A percentile compares a stretch with the other conserved stretches of the same genome.
Evolutionary conservation across 345 rosid species (phyloP).

Genomic region (Bruguiera gymnorhiza): DNA sequence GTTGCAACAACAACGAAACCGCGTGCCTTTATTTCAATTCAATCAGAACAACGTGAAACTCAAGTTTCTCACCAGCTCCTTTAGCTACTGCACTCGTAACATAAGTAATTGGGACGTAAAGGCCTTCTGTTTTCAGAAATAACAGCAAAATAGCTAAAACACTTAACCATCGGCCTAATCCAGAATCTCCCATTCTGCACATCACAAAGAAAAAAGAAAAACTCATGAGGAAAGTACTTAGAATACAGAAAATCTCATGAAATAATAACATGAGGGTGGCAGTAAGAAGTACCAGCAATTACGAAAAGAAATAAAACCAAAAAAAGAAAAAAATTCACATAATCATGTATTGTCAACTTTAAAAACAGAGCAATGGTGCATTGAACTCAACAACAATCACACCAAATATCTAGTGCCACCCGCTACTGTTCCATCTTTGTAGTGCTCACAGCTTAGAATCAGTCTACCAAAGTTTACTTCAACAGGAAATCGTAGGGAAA

Average conservation of each 20-base stretch:
- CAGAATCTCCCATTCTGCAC: conserved; percentile 59
- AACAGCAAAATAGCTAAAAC: conserved; percentile 37
- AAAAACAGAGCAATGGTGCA: not conserved
- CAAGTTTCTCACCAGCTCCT: conserved; percentile 68
- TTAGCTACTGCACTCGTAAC: conserved; percentile 60
- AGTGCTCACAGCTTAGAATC: not conserved
- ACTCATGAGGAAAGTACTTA: not conserved
- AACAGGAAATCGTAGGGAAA: not conserved
- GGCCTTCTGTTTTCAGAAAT: conserved; percentile 43
- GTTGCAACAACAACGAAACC: too few relatives aligned
- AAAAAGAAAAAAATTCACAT: too few relatives aligned
- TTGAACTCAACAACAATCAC: not conserved
- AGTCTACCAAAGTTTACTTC: not conserved
- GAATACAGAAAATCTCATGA: not conserved
- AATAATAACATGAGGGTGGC: conserved; percentile 5
- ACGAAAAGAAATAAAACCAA: not conserved
- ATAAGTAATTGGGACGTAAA: conserved; percentile 50
- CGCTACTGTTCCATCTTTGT: not conserved
- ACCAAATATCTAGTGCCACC: not conserved
- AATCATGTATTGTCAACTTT: too few relatives aligned
- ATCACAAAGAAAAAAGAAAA: conserved; percentile 2
- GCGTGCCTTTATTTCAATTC: too few relatives aligned
- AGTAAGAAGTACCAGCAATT: not conserved
- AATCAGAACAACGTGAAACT: too few relatives aligned
- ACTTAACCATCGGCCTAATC: conserved; percentile 43